Base-by-base conservation (phyloP, 2,329 filamentous ascomycete genomes). In the Apiospora aurea region DNA sequence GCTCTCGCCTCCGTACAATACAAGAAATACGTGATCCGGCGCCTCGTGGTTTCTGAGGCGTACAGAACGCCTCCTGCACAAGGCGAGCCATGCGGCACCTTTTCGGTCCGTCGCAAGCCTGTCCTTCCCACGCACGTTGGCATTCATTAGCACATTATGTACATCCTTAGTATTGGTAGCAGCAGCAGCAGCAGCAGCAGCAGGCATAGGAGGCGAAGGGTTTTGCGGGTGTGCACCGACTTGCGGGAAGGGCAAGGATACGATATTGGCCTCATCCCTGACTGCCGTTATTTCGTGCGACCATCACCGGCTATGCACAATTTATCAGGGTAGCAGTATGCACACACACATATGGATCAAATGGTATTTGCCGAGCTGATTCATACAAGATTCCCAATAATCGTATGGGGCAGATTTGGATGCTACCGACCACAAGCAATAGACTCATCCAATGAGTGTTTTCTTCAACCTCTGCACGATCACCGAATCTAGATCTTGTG, bases 381-480 rank as follows among this genome's bases (percentile, higher is more conserved):
- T 41, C 34, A 38, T 38, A 41, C 34, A 34, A n/a, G 29, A 64
- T 64, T 61, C 11, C 29, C 34, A 64, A 34, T 5, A 34, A 41
- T 41, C 41, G 53, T 18, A 21, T 38, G 29, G 26, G 34, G 26
- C 18, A 61, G 29, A 16, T 34, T n/a, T n/a, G 10, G 34, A 64
- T 34, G 57, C 21, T 41, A 64, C 41, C 29, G 34, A 61, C 26
- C 26, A 21, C 53, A 21, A 61, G 53, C 29, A 38, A 61, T 26
- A n/a, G 14, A 26, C 24, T 26, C 26, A 8, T n/a, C 16, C 16
- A 61, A 21, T 34, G 29, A 38, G 7, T n/a, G 2, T n/a, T 41
- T 64, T 64, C 57, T 64, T 34, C 57, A 64, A 64, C 57, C 34
- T 64, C 57, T 61, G 53, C 29, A 64, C 57, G 57, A 64, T 64